Percentiles rank a stretch among this genome's conserved stretches.
Conservation (phyloP, 225 moss, liverwort and hornwort genomes). For the Pleurozium schreberi region DNA sequence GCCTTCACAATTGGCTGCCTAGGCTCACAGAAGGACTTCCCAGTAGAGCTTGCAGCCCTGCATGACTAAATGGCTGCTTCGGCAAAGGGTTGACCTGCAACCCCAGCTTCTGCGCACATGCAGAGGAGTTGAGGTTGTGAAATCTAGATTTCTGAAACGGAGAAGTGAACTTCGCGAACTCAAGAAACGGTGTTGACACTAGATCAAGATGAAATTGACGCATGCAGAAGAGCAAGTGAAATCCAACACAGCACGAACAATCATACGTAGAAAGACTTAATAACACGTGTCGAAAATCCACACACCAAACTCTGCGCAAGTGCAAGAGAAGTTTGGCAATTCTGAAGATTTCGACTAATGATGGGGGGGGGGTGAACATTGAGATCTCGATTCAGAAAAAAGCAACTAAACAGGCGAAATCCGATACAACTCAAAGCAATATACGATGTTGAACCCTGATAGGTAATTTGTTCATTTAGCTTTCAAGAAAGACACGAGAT, state of each 20-base stretch:
- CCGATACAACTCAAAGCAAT: too few species aligned
- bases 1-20: neutral
- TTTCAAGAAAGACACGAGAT: too few species aligned
- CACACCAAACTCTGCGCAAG: neutral
- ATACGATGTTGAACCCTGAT: too few species aligned
- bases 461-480: too few species aligned
- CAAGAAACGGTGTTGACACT: neutral
- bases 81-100: neutral
- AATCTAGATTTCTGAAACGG: neutral
- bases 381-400: neutral
- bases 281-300: neutral
- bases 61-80: neutral
- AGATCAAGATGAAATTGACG: neutral
- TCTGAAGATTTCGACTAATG: neutral
- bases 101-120: neutral
- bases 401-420: too few species aligned
- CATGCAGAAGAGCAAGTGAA: neutral
- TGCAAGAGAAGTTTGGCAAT: neutral
- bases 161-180: neutral
- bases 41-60: neutral
- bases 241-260: neutral
- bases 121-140: neutral
- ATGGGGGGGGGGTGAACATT: neutral
- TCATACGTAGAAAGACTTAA: too few species aligned
- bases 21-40: neutral